phyloP scores from a whole-genome alignment of 768 basidiomycete genomes.

The Filobasidium floriforme region DNA sequence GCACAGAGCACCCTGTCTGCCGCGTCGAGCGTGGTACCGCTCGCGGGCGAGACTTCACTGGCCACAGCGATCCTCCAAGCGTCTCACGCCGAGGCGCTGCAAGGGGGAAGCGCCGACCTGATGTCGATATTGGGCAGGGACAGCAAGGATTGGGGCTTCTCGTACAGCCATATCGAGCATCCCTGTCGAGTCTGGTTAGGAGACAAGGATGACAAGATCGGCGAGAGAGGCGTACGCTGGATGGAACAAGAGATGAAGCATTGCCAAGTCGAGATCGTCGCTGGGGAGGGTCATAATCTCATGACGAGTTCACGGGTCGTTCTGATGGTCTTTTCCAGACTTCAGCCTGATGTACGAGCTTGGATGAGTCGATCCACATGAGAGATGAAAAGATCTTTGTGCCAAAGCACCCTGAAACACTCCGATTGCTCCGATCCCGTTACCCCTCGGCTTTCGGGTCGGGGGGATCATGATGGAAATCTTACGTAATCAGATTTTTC shows the following conservation, averaged over 20 bases:
- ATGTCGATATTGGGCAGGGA: slow-evolving; percentile 78
- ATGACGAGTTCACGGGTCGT: slow-evolving; percentile 66
- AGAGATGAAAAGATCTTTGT: not conserved
- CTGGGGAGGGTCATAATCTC: slow-evolving; percentile 81
- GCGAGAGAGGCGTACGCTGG: slow-evolving; percentile 82
- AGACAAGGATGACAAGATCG: slow-evolving; percentile 85
- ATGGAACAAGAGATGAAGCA: slow-evolving; percentile 67
- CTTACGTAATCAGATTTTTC: not conserved
- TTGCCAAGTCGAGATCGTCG: slow-evolving; percentile 65
- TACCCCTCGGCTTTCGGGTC: not conserved
- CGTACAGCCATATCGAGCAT: slow-evolving; percentile 70
- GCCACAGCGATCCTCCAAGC: slow-evolving; percentile 86
- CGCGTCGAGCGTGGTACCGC: not conserved
- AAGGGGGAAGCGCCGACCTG: slow-evolving; percentile 83
- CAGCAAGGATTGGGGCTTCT: slow-evolving; percentile 81
- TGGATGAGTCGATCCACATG: not conserved
- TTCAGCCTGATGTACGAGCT: not conserved
- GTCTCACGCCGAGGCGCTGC: slow-evolving; percentile 87
- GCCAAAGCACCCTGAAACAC: too few relatives aligned
- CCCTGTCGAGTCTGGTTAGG: slow-evolving; percentile 84
- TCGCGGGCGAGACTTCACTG: slow-evolving; percentile 43
- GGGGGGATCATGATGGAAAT: not conserved
- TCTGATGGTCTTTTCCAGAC: slow-evolving; percentile 34
- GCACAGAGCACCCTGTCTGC: not conserved
- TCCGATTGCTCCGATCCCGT: too few relatives aligned